Percentiles rank a stretch among this genome's conserved stretches.
phyloP scores from a whole-genome alignment of 106 monocot species.

The Phalaenopsis aphrodite region DNA sequence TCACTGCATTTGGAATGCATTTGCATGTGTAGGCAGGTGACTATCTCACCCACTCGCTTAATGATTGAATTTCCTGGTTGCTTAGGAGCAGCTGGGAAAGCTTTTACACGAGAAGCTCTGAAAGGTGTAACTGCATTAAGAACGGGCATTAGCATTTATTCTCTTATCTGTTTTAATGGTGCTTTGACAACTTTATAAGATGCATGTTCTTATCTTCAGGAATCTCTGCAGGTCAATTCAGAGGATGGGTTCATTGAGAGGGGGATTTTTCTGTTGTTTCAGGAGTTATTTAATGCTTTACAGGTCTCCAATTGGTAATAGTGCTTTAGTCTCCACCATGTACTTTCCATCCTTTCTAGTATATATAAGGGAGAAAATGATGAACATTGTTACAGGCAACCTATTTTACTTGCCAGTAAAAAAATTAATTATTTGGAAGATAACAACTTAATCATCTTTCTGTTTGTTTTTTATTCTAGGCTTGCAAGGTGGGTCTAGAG shows the following conservation, averaged over 20 bases:
- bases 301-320: constrained; percentile 17
- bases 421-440: not conserved
- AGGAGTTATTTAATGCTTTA: constrained; percentile 12
- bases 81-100: not conserved
- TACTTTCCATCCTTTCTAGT: not conserved
- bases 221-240: not conserved
- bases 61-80: not conserved
- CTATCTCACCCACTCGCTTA: not conserved
- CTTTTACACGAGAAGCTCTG: not conserved
- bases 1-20: not conserved
- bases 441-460: not conserved
- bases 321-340: not conserved
- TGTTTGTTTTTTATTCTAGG: constrained; percentile 13
- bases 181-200: not conserved
- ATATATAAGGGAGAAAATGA: not conserved
- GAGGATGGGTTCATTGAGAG: constrained; percentile 29
- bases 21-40: not conserved
- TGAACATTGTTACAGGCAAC: not conserved
- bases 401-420: not conserved
- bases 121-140: not conserved
- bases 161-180: not conserved
- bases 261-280: constrained; percentile 25
- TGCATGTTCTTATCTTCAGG: not conserved
- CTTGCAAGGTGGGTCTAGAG: constrained; percentile 1
- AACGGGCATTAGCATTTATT: not conserved